A percentile compares a stretch with the other conserved stretches of the same genome.
phyloP scores from a whole-genome alignment of 1,284 basidiomycete genomes.

The Apiotrichum akiyoshidainum region DNA sequence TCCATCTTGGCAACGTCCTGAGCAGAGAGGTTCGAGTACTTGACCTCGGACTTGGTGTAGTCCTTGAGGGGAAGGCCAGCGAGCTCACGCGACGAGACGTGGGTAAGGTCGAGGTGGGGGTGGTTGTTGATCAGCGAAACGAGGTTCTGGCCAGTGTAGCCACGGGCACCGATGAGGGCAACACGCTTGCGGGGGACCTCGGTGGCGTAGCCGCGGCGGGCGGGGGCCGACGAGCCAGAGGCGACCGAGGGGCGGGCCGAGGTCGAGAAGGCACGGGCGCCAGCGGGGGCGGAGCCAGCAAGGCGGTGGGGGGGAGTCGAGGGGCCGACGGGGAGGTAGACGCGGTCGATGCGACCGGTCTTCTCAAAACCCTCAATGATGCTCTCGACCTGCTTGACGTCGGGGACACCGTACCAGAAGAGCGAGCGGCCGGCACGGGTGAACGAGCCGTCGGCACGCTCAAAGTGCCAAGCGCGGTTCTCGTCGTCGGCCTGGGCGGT shows the following conservation, averaged over 20 bases:
- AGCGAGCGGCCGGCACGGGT: conserved; percentile 84
- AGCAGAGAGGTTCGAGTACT: conserved; percentile 73
- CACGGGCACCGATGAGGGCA: conserved; percentile 92
- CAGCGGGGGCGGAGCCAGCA: conserved; percentile 49
- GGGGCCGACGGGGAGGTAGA: conserved; percentile 87
- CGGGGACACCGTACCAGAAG: conserved; percentile 96
- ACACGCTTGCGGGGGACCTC: conserved; percentile 75
- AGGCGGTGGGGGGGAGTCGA: conserved; percentile 64
- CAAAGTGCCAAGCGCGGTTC: conserved; percentile 96
- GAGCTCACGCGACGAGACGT: conserved; percentile 94
- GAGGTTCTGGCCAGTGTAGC: conserved; percentile 87
- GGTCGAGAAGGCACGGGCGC: conserved; percentile 68
- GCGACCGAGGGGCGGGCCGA: conserved; percentile 57
- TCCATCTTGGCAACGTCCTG: conserved; percentile 82
- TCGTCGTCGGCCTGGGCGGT: conserved; percentile 93
- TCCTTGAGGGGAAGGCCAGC: conserved; percentile 75
- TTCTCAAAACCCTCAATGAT: conserved; percentile 79
- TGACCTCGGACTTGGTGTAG: conserved; percentile 75
- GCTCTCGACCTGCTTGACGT: conserved; percentile 86
- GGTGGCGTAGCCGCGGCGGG: conserved; percentile 52
- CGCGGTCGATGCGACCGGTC: conserved; percentile 77
- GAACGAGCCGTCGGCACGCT: conserved; percentile 95
- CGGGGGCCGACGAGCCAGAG: conserved; percentile 50
- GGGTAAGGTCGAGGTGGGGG: conserved; percentile 81
- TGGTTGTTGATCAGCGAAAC: conserved; percentile 80